Evolutionary conservation across 495 filamentous ascomycete genomes (phyloP).

Genomic region (Aspergillus ellipticus): DNA sequence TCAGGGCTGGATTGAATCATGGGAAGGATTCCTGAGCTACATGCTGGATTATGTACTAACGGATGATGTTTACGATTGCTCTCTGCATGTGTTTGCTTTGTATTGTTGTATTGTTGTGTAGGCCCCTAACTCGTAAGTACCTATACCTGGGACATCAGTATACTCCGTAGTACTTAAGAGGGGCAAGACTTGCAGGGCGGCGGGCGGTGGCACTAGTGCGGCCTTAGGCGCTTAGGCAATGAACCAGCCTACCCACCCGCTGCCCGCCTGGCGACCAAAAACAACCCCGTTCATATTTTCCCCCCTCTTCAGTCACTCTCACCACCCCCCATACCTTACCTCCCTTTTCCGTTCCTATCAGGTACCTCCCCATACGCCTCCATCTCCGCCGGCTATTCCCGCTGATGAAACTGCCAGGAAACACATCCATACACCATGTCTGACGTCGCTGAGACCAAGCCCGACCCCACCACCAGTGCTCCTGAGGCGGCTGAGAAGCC

Average conservation of each 20-base stretch:
- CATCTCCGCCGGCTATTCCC: not conserved
- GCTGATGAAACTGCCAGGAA: constrained; percentile 9
- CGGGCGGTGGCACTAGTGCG: constrained; percentile 19
- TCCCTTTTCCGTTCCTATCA: constrained; percentile 16
- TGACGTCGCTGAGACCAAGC: constrained; percentile 46
- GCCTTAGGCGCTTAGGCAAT: constrained; percentile 19
- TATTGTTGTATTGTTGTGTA: not conserved
- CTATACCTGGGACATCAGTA: too few species aligned
- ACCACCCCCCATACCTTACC: constrained; percentile 6
- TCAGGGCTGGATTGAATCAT: constrained; percentile 1
- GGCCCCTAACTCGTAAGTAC: not conserved
- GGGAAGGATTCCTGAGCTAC: not conserved
- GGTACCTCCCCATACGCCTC: constrained; percentile 7
- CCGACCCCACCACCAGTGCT: constrained; percentile 46
- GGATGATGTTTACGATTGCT: constrained; percentile 1
- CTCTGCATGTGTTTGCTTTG: not conserved
- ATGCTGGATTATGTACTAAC: constrained; percentile 10
- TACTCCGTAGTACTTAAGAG: not conserved
- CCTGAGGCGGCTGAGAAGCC: constrained; percentile 38
- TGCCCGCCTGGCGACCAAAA: constrained; percentile 15
- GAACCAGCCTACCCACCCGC: constrained; percentile 21
- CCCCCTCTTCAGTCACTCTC: constrained; percentile 13
- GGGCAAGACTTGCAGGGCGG: not conserved
- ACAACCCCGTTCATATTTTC: constrained; percentile 25
- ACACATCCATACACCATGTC: constrained; percentile 34